Evolutionary conservation across 495 filamentous ascomycete genomes (phyloP), one percentile per base, ranked within the genome.

Genomic region (Gamarada debralockiae): DNA sequence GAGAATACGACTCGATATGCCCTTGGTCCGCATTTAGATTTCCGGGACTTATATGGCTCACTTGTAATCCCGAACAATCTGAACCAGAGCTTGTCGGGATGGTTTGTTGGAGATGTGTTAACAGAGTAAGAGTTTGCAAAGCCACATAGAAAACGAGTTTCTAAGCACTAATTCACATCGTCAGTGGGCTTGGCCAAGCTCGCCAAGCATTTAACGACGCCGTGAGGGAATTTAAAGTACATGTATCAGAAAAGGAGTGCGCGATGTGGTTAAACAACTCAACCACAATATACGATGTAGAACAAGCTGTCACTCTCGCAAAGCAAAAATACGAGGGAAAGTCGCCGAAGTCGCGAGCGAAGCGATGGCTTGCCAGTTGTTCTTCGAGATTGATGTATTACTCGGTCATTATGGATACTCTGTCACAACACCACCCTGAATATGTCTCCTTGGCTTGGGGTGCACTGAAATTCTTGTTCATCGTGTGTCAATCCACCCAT

Each of bases 361-460:
- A 22, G 20, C 12, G 20, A 48, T 48, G 45, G 45, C 45, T 48
- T 34, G 34, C 45, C n/a, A 36, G 25, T 48, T 48, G 45, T 34
- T 48, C 45, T 36, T 48, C 45, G n/a, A 48, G 45, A 48, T 33
- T 48, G 45, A 48, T 48, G 45, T 48, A 48, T 48, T 48, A 48
- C 45, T 48, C 45, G 27, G 45, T 48, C 29, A 55, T 63, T 23
- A 37, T 63, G 34, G 51, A 64, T 43, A 53, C 59, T 2, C 21
- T 63, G 1, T 56, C 49, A 14, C 50, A 55, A 31, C 59, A 65
- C 14, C 59, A 68, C 50, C n/a, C n/a, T n/a, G n/a, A n/a, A n/a
- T n/a, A n/a, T n/a, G n/a, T n/a, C n/a, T n/a, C n/a, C n/a, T n/a
- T 69, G 13, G 67, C 47, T 7, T 70, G 60, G 61, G 67, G 66